Conservation (phyloP, 345 rosid genomes). For the Gossypium anomalum region DNA sequence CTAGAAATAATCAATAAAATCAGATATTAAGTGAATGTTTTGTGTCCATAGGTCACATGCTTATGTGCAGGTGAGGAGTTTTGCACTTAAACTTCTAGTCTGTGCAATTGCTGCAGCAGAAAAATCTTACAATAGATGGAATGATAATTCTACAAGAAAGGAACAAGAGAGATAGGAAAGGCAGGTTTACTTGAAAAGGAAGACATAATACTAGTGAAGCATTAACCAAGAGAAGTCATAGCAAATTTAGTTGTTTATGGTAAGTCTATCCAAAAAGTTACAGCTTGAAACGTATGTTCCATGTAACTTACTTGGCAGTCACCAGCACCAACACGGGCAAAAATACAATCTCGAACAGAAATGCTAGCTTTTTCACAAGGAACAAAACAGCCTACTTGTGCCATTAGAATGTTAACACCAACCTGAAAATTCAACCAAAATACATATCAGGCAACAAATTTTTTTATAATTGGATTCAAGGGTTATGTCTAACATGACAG, state of each 20-base stretch:
- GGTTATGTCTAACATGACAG: not conserved
- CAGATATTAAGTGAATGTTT: not conserved
- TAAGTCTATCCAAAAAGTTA: slow-evolving; percentile 4
- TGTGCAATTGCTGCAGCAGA: not conserved
- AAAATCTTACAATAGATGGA: not conserved
- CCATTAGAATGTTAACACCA: slow-evolving; percentile 92
- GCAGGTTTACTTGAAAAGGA: not conserved
- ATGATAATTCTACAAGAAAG: not conserved
- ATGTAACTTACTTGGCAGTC: slow-evolving; percentile 88
- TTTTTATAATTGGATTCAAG: not conserved
- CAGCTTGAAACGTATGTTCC: slow-evolving; percentile 9
- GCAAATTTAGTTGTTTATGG: not conserved
- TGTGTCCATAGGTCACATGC: not conserved
- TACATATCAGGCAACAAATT: not conserved
- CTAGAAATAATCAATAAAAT: not conserved
- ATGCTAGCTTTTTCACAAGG: slow-evolving; percentile 91
- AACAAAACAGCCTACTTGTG: slow-evolving; percentile 95
- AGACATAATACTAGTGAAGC: not conserved
- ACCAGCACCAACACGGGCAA: slow-evolving; percentile 98
- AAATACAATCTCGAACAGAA: slow-evolving; percentile 92
- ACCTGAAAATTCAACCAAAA: slow-evolving; percentile 43
- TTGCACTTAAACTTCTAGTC: not conserved
- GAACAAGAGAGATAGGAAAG: not conserved
- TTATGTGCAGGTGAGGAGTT: not conserved
- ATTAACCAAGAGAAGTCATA: slow-evolving; percentile 4